Conservation (phyloP, 495 filamentous ascomycete genomes). For the Hypoxylon rickii region DNA sequence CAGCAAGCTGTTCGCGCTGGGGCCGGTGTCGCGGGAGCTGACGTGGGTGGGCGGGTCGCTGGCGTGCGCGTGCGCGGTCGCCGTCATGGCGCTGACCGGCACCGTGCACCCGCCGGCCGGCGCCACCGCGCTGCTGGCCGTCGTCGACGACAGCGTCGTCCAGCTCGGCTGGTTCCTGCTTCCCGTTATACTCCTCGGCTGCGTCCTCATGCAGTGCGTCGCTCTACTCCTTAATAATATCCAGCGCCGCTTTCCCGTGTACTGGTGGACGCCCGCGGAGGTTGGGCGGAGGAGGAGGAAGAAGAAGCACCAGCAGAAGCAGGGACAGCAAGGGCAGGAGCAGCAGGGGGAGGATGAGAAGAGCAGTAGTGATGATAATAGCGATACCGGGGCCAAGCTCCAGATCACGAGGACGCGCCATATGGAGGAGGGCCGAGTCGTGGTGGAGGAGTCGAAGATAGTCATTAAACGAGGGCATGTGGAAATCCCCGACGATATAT, state of each 20-base stretch:
- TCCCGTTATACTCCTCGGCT: slow-evolving; percentile 67
- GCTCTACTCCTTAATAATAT: slow-evolving; percentile 78
- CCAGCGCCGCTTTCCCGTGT: slow-evolving; percentile 73
- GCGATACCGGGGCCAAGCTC: slow-evolving; percentile 19
- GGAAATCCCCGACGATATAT: slow-evolving; percentile 42
- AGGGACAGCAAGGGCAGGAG: too few relatives aligned
- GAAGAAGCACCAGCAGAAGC: slow-evolving; percentile 1
- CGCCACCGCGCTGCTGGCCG: slow-evolving; percentile 81
- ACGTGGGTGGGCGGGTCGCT: slow-evolving; percentile 73
- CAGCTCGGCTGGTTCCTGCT: slow-evolving; percentile 76
- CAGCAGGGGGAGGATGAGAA: slow-evolving; percentile 1
- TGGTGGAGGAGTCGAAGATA: slow-evolving; percentile 30
- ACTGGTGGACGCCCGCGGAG: slow-evolving; percentile 70
- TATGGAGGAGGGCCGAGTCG: slow-evolving; percentile 20
- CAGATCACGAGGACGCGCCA: slow-evolving; percentile 10
- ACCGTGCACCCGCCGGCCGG: slow-evolving; percentile 89
- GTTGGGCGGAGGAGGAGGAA: slow-evolving; percentile 33
- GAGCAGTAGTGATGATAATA: slow-evolving; percentile 9
- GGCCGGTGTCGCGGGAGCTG: slow-evolving; percentile 54
- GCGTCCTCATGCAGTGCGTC: slow-evolving; percentile 64
- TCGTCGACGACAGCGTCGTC: slow-evolving; percentile 59
- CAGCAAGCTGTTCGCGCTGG: slow-evolving; percentile 73
- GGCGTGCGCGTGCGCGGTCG: slow-evolving; percentile 68
- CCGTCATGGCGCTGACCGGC: slow-evolving; percentile 74
- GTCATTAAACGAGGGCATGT: slow-evolving; percentile 40